These are phyloP conservation scores for Mycena alexandri DNA, from an alignment of 768 basidiomycete genomes.

Conservation along the genomic window DNA sequence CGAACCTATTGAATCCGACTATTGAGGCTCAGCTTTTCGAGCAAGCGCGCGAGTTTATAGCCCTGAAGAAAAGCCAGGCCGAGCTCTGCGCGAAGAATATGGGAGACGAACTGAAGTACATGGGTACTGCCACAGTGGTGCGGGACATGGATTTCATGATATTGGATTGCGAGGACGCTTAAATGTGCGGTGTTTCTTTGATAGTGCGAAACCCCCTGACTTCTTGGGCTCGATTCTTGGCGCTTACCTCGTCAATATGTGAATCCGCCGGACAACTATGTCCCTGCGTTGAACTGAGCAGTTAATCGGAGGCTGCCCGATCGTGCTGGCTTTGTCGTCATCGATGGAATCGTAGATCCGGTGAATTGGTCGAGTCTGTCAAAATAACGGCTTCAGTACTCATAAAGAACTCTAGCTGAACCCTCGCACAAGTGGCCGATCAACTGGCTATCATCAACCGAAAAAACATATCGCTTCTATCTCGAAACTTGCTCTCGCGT, in stretches of 20 bases:
- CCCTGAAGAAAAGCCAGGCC: slow-evolving; percentile 39
- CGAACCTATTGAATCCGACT: slow-evolving; percentile 28
- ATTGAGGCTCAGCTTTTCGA: slow-evolving; percentile 34
- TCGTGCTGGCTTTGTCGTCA: slow-evolving; percentile 38
- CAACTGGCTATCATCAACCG: slow-evolving; percentile 39
- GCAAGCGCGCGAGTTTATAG: slow-evolving; percentile 39
- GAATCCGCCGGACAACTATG: neutral
- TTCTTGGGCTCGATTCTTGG: slow-evolving; percentile 42
- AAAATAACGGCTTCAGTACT: neutral
- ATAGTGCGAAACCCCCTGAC: neutral
- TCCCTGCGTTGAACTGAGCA: no score
- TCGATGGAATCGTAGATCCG: slow-evolving; percentile 42
- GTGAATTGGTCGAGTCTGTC: slow-evolving; percentile 40
- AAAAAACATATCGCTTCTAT: no score
- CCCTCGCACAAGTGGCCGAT: slow-evolving; percentile 42
- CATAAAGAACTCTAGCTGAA: slow-evolving; percentile 30
- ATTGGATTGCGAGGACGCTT: slow-evolving; percentile 38
- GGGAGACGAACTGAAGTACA: slow-evolving; percentile 41
- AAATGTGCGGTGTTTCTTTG: slow-evolving; percentile 35
- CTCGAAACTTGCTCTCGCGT: slow-evolving; percentile 36
- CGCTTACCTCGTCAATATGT: slow-evolving; percentile 44
- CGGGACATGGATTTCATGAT: slow-evolving; percentile 43
- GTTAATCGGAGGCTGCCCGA: slow-evolving; percentile 34
- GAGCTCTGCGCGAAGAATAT: slow-evolving; percentile 37
- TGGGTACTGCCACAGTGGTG: slow-evolving; percentile 42